A percentile compares a stretch with the other conserved stretches of the same genome.
phyloP scores from a whole-genome alignment of 495 filamentous ascomycete genomes.

The Penicillium coffeae region DNA sequence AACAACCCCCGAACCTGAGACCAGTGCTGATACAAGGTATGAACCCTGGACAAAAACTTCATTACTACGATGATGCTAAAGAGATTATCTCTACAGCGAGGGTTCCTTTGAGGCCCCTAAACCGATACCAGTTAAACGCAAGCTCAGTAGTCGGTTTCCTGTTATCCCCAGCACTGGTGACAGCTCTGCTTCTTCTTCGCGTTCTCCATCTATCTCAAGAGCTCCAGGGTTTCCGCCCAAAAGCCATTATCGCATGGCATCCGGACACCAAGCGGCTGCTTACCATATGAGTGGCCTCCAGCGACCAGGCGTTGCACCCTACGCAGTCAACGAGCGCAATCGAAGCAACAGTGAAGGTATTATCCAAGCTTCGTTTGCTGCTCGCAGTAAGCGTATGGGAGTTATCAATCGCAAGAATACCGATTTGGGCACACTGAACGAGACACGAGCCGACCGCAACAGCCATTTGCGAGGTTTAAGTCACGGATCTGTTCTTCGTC shows the following conservation, averaged over 20 bases:
- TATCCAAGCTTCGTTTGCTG: conserved; percentile 53
- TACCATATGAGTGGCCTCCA: conserved; percentile 56
- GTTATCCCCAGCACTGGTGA: conserved; percentile 65
- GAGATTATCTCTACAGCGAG: conserved; percentile 33
- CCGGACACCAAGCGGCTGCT: conserved; percentile 57
- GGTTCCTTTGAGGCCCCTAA: conserved; percentile 64
- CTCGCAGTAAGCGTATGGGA: conserved; percentile 74
- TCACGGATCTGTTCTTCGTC: conserved; percentile 72
- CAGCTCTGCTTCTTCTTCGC: conserved; percentile 40
- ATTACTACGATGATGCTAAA: conserved; percentile 2
- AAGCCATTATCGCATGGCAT: conserved; percentile 75
- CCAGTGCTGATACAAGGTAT: conserved; percentile 63
- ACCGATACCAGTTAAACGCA: conserved; percentile 69
- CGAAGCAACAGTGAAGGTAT: conserved; percentile 89
- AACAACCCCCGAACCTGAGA: conserved; percentile 56
- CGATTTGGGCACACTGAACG: conserved; percentile 72
- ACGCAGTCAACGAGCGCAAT: conserved; percentile 69
- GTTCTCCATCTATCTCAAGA: conserved; percentile 62
- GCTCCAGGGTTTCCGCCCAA: conserved; percentile 70
- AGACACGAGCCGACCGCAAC: conserved; percentile 66
- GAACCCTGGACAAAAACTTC: conserved; percentile 12
- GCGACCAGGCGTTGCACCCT: conserved; percentile 65
- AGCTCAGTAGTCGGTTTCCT: conserved; percentile 75
- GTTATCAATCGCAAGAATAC: conserved; percentile 72
- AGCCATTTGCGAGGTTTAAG: conserved; percentile 80